Evolutionary conservation across 2,329 filamentous ascomycete genomes (phyloP), one percentile per base, ranked within the genome.

Genomic region (Mollisiaceae sp.): DNA sequence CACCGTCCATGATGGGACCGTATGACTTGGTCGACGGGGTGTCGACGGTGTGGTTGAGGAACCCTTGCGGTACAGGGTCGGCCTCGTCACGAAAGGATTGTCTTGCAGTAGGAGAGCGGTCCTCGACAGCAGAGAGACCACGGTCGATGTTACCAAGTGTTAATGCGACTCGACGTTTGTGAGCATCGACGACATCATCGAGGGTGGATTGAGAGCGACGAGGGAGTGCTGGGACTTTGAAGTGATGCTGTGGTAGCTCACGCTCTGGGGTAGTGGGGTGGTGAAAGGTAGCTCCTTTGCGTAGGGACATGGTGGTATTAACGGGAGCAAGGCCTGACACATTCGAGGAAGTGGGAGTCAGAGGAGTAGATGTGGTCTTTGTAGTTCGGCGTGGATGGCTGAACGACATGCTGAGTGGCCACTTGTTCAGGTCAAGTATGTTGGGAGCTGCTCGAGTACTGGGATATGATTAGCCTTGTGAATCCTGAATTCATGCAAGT

Each of bases 161-260:
- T 75, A 90, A 78, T 70, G 86, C 87, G 77, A 89, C 87, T 71
- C 90, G 90, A 75, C 89, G 87, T 75, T 87, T 84, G 73, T 89
- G 86, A 69, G 89, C 87, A 74, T 88, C 87, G 76, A 91, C 84
- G 63, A 90, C 87, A 84, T 91, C 89, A 79, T 92, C 89, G 66
- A 92, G 80, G 69, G 81, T 85, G 60, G 90, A 91, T 72, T 90
- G 88, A 59, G 90, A 89, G 66, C 91, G 89, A 71, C 85, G 80
- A 74, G 82, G 84, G 73, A 91, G 82, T n/a, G 72, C 69, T 22
- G 75, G 75, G 24, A 73, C 65, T 56, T 69, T 64, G 78, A 80
- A 69, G 78, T 79, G 67, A 82, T 77, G 27, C 27, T 32, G 73
- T 78, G 73, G 75, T 67, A 66, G 79, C 77, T 67, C 73, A 32